These are phyloP conservation scores for Yamadazyma scolyti DNA, from an alignment of 805 yeast species.

Conservation along the genomic window DNA sequence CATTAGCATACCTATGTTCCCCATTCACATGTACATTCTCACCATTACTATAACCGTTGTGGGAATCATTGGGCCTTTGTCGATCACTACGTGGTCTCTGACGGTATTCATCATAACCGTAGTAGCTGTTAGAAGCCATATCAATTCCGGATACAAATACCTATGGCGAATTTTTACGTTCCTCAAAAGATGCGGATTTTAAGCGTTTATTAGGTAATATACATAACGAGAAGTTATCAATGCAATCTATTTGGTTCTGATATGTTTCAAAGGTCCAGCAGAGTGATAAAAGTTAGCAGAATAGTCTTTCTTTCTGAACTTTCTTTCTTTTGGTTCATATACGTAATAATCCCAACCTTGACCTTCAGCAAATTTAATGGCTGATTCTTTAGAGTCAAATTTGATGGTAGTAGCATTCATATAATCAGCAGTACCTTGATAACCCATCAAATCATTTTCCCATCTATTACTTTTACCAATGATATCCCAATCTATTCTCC, in stretches of 20 bases:
- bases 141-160: no score
- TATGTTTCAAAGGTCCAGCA: conserved; percentile 69
- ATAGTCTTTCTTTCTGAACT: conserved; percentile 71
- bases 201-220: conserved; percentile 4
- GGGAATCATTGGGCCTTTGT: no score
- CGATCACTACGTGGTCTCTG: no score
- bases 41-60: no score
- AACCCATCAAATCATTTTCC: conserved; percentile 88
- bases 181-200: no score
- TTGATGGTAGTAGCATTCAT: conserved; percentile 77
- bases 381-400: conserved; percentile 73
- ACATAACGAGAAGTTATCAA: conserved; percentile 2
- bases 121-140: no score
- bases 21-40: no score
- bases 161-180: no score
- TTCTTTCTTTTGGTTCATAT: conserved; percentile 75
- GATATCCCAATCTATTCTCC: conserved; percentile 87
- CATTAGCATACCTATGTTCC: no score
- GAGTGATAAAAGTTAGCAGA: conserved; percentile 68
- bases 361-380: conserved; percentile 72
- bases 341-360: conserved; percentile 85
- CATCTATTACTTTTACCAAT: conserved; percentile 74
- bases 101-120: no score
- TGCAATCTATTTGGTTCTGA: conserved; percentile 62
- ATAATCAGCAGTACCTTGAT: conserved; percentile 74